These are phyloP conservation scores for Pichia rugopelliculosa DNA, from an alignment of 805 yeast species.

Conservation along the genomic window DNA sequence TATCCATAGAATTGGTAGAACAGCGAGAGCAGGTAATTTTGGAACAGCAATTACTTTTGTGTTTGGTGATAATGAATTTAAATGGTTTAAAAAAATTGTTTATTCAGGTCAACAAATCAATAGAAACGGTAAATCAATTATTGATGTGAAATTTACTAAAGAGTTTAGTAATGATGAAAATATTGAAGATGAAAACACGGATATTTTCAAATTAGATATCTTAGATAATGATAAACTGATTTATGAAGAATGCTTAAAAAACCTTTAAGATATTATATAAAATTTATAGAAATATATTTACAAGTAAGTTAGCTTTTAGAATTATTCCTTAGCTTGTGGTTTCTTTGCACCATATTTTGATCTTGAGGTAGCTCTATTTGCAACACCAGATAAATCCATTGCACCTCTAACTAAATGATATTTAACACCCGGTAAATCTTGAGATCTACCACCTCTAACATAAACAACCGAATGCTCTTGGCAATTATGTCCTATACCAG, in stretches of 20 bases:
- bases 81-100: constrained; percentile 47
- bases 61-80: constrained; percentile 72
- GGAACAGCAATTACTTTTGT: constrained; percentile 73
- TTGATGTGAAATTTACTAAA: constrained; percentile 28
- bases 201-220: constrained; percentile 23
- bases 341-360: constrained; percentile 91
- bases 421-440: constrained; percentile 97
- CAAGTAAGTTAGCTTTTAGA: constrained; percentile 1
- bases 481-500: constrained; percentile 97
- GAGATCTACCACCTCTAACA: constrained; percentile 97
- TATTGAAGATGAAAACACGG: background rate
- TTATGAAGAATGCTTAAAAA: constrained; percentile 39
- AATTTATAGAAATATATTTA: constrained; percentile 1
- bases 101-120: constrained; percentile 44
- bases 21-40: constrained; percentile 80
- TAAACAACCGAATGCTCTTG: constrained; percentile 96
- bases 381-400: constrained; percentile 89
- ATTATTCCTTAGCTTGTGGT: constrained; percentile 43
- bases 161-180: constrained; percentile 8
- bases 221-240: constrained; percentile 30
- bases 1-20: constrained; percentile 94
- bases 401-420: constrained; percentile 92
- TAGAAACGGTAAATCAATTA: constrained; percentile 33
- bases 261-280: background rate
- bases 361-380: constrained; percentile 82